phyloP scores from a whole-genome alignment of 1,139 yeast genomes.

The Waltiozyma sp. region DNA sequence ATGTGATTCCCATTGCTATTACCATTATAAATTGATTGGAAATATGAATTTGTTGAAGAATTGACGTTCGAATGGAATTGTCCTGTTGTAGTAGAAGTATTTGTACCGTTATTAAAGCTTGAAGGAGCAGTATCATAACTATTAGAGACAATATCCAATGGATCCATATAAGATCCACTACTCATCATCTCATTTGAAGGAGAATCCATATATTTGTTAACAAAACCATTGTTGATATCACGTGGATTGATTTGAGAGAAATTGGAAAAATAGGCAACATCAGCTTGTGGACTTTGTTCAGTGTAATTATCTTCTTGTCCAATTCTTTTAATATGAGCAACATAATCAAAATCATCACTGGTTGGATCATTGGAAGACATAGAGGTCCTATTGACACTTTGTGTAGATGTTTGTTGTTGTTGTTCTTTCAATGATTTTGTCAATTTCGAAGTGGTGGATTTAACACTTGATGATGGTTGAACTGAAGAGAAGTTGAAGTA shows the following conservation, averaged over 20 bases:
- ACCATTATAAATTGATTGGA: background rate
- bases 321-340: conserved; percentile 53
- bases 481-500: background rate
- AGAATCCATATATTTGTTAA: conserved; percentile 9
- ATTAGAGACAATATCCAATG: conserved; percentile 15
- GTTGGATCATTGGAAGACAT: conserved; percentile 25
- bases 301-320: conserved; percentile 28
- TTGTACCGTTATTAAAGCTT: conserved; percentile 10
- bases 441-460: conserved; percentile 11
- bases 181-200: conserved; percentile 9
- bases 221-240: background rate
- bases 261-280: background rate
- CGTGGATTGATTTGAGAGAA: background rate
- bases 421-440: conserved; percentile 13
- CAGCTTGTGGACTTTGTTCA: too few relatives aligned
- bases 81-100: too few relatives aligned
- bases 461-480: background rate
- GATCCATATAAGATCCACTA: conserved; percentile 15
- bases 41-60: background rate
- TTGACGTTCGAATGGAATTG: background rate
- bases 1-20: background rate
- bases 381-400: background rate
- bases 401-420: conserved; percentile 1
- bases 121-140: conserved; percentile 18
- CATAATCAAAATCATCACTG: conserved; percentile 51